phyloP scores from a whole-genome alignment of 306 rosid genomes.

The Quercus glauca region DNA sequence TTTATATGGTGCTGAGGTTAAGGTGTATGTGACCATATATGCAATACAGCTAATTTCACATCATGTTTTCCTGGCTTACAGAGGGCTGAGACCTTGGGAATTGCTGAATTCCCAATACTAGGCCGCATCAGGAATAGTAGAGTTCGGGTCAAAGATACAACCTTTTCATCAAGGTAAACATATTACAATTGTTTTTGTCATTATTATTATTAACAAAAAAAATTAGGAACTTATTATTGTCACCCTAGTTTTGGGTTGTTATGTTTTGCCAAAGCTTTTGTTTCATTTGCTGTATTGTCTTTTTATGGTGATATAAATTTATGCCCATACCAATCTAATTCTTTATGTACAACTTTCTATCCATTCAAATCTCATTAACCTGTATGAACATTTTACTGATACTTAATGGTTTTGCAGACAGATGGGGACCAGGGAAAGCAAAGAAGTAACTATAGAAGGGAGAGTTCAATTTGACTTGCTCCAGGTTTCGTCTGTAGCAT shows the following conservation, averaged over 20 bases:
- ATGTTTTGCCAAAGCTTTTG: not conserved
- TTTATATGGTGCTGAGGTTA: not conserved
- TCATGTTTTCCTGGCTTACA: conserved; percentile 31
- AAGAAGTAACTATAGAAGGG: conserved; percentile 91
- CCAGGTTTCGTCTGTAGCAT: conserved; percentile 56
- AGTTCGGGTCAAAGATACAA: conserved; percentile 91
- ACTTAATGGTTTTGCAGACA: conserved; percentile 58
- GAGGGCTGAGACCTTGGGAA: conserved; percentile 80
- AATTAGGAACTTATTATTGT: not conserved
- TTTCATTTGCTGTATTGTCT: not conserved
- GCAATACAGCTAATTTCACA: conserved; percentile 4
- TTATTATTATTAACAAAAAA: not conserved
- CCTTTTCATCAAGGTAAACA: conserved; percentile 89
- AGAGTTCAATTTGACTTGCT: conserved; percentile 98
- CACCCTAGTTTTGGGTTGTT: not conserved
- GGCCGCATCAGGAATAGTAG: conserved; percentile 87
- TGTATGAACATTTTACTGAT: conserved; percentile 7
- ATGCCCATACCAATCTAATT: not conserved
- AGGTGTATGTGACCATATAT: not conserved
- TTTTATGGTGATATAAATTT: not conserved
- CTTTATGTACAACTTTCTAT: not conserved
- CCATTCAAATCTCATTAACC: conserved; percentile 4
- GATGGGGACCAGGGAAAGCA: conserved; percentile 92
- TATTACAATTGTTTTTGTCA: not conserved
- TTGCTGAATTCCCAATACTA: conserved; percentile 82